These are phyloP conservation scores for Dioscorea cayenensis DNA, from an alignment of 116 monocot genomes.

Conservation along the genomic window DNA sequence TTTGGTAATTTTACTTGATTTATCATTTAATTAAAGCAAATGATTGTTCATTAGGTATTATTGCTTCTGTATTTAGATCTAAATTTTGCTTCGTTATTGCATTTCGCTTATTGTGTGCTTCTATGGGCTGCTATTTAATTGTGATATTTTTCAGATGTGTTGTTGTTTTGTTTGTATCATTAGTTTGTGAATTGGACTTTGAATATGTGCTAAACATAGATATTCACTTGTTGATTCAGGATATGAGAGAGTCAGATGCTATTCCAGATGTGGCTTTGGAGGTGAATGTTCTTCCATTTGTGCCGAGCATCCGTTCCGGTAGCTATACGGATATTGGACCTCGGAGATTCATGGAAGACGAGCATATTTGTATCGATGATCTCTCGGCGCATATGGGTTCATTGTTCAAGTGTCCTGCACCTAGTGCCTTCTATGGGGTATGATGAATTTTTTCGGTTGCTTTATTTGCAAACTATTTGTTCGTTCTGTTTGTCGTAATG, in stretches of 20 bases:
- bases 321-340: slow-evolving; percentile 64
- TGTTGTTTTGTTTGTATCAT: not conserved
- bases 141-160: not conserved
- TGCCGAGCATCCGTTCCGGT: slow-evolving; percentile 56
- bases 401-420: slow-evolving; percentile 22
- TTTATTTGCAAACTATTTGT: not conserved
- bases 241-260: slow-evolving; percentile 35
- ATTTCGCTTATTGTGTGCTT: not conserved
- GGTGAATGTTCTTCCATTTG: slow-evolving; percentile 18
- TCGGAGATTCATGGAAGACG: slow-evolving; percentile 70
- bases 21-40: no score
- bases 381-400: slow-evolving; percentile 30
- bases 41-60: not conserved
- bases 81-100: not conserved
- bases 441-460: not conserved
- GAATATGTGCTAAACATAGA: not conserved
- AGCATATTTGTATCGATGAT: slow-evolving; percentile 69
- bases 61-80: not conserved
- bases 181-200: not conserved
- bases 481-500: not conserved
- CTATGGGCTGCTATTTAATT: not conserved
- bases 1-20: not conserved
- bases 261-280: slow-evolving; percentile 20
- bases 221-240: slow-evolving; percentile 15
- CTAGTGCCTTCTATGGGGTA: slow-evolving; percentile 53